Evolutionary conservation across 2,329 filamentous ascomycete species (phyloP), one percentile per base, ranked within the genome.

Genomic region (Daldinia eschscholtzii): DNA sequence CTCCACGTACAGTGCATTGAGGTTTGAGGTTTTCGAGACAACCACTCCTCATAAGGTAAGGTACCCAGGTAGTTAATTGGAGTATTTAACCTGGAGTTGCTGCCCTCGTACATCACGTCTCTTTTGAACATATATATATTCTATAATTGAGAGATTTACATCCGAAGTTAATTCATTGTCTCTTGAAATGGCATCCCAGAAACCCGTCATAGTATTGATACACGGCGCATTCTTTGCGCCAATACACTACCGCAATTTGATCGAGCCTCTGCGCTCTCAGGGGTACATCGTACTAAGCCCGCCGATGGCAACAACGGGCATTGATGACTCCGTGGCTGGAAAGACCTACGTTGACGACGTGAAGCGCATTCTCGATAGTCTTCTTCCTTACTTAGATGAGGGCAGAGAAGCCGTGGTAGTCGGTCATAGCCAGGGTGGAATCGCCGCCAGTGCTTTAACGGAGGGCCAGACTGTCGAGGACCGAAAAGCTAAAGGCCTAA

Each of bases 391-490:
- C 42, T 67, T 76, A n/a, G 69, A 73, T 39, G 59, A 70, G 37
- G 75, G 73, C 6, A 60, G 65, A 28, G 65, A 75, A 64, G 71
- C 70, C 39, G 72, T 76, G 0, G 53, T 76, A 6, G 62, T 76
- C 9, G 72, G 72, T 13, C 76, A 77, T 46, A 74, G 72, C 56
- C 73, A 76, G 20, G 79, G 78, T 4, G 79, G 79, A 0, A 75
- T 80, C 5, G 74, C 77, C 0, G 75, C 73, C 2, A 76, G 76
- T 3, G 74, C 73, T 0, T 65, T 74, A 0, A 72, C 64, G 1
- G 74, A 77, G 13, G 76, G 76, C 3, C 59, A 74, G 18, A 74
- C 75, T 2, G 13, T 77, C 28, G 67, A 74, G 1, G 78, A 79
- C 4, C 58, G 77, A 2, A 57, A 64, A 9, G 70, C 67, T 0